These are phyloP conservation scores for Hericium erinaceus DNA, from an alignment of 768 basidiomycete genomes.

Conservation along the genomic window DNA sequence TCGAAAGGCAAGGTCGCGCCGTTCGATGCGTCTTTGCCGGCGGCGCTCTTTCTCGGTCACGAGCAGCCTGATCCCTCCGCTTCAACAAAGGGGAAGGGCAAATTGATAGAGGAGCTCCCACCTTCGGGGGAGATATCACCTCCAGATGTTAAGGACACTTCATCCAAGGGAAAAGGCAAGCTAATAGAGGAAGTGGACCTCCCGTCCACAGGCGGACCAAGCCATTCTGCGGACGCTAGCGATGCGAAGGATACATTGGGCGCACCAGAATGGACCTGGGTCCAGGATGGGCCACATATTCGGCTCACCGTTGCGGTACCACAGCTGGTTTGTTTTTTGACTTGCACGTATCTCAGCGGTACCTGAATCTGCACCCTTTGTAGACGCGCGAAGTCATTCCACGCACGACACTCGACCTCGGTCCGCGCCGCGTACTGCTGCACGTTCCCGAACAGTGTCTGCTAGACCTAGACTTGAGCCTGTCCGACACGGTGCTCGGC, in stretches of 20 bases:
- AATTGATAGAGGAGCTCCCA: conserved; percentile 41
- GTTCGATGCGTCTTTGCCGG: conserved; percentile 49
- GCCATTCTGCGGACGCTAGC: background rate
- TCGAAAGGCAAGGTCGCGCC: conserved; percentile 62
- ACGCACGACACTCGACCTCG: conserved; percentile 53
- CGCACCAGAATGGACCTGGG: conserved; percentile 46
- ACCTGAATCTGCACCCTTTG: background rate
- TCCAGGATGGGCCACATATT: conserved; percentile 31
- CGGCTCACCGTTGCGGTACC: conserved; percentile 46
- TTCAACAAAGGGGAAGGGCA: conserved; percentile 15
- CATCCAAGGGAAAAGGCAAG: no score
- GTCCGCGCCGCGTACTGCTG: conserved; percentile 48
- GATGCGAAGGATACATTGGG: conserved; percentile 1
- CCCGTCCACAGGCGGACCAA: no score
- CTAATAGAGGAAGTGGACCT: no score
- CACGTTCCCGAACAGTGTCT: conserved; percentile 35
- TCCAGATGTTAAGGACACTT: background rate
- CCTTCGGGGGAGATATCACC: conserved; percentile 9
- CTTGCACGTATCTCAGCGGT: background rate
- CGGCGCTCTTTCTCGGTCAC: conserved; percentile 25
- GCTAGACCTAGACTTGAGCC: conserved; percentile 50
- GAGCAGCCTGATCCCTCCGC: conserved; percentile 10
- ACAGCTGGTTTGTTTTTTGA: conserved; percentile 32
- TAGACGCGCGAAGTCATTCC: conserved; percentile 41
- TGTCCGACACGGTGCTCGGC: conserved; percentile 45